Evolutionary conservation across 257 asterid species (phyloP), one percentile per base, ranked within the genome.

Genomic region (Forsythia suspensa): DNA sequence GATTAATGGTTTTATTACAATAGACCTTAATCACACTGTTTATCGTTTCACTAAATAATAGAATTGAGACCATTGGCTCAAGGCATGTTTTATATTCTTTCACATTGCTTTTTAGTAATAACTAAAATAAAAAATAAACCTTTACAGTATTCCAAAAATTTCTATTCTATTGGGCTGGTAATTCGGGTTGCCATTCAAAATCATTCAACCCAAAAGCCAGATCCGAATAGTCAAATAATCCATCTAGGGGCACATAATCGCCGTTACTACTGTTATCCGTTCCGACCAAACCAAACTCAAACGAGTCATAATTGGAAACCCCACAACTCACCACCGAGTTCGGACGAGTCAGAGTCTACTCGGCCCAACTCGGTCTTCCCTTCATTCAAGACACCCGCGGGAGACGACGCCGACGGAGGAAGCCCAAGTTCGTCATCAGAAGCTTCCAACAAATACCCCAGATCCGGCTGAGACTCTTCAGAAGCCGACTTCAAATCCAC

Each of bases 361-460:
- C 86, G 89, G 4, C 41, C 80, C 86, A 82, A 80, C 85, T 86
- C 95, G 18, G 72, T 3, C 73, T 63, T 37, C 3, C 34, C 55
- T 75, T 72, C 73, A n/a, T 11, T 76, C 72, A n/a, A 81, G 29
- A 43, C 42, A 9, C 71, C 82, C 8, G 41, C 7, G 8, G 82
- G 74, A 15, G 87, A 80, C 0, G 82, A 16, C 52, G 76, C 43
- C 41, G 92, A 79, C 51, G 97, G 96, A 9, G 98, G 98, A 7
- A 92, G 82, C 3, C 97, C 97, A 12, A 92, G 90, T 76, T 92
- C 97, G 3, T 92, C 94, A 13, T 94, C 98, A 0, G 97, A 88
- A 1, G 98, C 98, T 80, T 82, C 97, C 72, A 91, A 29, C 68
- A 91, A 81, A 77, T 76, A 92, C 15, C 94, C 96, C 12, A 92